phyloP scores from a whole-genome alignment of 2,329 filamentous ascomycete species.

The Exophiala aquamarina region DNA sequence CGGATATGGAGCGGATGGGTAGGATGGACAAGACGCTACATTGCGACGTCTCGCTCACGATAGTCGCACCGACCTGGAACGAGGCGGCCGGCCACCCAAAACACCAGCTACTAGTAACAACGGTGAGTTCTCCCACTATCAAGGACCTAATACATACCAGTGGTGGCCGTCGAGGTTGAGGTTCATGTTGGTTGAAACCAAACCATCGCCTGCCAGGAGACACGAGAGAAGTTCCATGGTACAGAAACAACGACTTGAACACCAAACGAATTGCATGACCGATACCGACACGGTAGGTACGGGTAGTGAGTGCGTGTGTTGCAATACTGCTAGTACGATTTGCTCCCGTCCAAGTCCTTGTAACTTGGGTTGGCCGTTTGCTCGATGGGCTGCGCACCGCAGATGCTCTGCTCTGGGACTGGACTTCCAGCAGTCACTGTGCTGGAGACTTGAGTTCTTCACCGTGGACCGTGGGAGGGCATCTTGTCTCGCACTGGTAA shows the following conservation, averaged over 20 bases:
- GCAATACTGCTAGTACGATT: background rate
- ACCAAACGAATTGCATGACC: background rate
- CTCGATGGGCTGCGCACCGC: background rate
- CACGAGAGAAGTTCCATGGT: background rate
- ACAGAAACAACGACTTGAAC: background rate
- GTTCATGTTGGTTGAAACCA: background rate
- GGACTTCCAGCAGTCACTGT: background rate
- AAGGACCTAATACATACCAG: background rate
- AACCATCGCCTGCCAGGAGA: background rate
- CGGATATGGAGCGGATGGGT: background rate
- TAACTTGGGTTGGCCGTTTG: background rate
- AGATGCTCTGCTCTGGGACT: background rate
- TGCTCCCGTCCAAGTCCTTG: background rate
- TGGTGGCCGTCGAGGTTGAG: background rate
- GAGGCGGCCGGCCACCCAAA: background rate
- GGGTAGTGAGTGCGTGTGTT: background rate
- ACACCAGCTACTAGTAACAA: background rate
- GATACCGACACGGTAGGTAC: background rate
- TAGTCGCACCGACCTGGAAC: background rate
- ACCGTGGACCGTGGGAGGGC: background rate
- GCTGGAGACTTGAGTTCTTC: background rate
- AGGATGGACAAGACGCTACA: background rate
- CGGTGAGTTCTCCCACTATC: background rate
- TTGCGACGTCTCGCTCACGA: background rate
- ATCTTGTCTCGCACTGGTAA: background rate